Evolutionary conservation across 2,329 filamentous ascomycete genomes (phyloP), one percentile per base, ranked within the genome.

Genomic region (Alternaria ethzedia): DNA sequence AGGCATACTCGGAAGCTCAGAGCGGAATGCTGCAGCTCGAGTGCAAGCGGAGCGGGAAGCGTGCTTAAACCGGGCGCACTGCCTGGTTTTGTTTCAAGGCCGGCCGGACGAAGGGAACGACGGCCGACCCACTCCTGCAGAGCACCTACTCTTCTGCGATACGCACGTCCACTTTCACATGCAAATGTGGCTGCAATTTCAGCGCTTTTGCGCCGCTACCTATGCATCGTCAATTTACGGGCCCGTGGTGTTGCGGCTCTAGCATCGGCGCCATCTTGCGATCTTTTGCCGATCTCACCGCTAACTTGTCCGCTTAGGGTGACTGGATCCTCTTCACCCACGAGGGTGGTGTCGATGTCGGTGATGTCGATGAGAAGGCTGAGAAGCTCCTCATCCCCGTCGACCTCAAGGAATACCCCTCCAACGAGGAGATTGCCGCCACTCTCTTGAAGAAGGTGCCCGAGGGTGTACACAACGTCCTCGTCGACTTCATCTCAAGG

Each of bases 311-410:
- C 69, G 65, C 63, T 67, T 81, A 98, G 96, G 96, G 96, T 80
- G 96, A 99, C 84, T 98, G 94, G 94, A 97, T 99, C 81, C 93
- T 99, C 79, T 99, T 99, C 88, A 97, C 95, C 78, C 94, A 99
- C 85, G 96, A 99, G 85, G 96, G 96, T 87, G 96, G 96, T 91
- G 94, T 99, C 73, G 96, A 99, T 84, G 96, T 99, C 76, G 96
- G 96, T 82, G 96, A 99, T 89, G 96, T 99, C 72, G 96, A 99
- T 79, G 94, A 90, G 70, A 99, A 99, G 88, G 96, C 96, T 69
- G 93, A 98, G 89, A 99, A 98, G 91, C 89, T 99, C 69, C 86
- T 99, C 80, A 94, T 99, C 77, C 95, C 96, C 75, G 96, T 99
- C 77, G 94, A 98, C 83, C 91, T 99, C 68, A 88, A 90, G 72